Evolutionary conservation across 2,329 filamentous ascomycete species (phyloP).

Genomic region (Aspergillus thermomutatus): DNA sequence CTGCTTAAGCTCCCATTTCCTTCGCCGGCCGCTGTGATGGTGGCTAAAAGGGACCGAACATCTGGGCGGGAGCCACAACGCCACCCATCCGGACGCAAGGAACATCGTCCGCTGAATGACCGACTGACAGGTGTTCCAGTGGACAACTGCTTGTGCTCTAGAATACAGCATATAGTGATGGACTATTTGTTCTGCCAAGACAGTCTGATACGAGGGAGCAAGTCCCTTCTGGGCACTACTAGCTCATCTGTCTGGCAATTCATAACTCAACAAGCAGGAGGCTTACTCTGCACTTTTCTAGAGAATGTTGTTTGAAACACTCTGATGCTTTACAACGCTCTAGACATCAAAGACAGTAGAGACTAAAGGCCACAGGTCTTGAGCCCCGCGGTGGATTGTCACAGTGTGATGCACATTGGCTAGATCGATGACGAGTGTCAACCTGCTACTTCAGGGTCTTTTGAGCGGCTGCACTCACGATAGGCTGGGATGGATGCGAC

Average conservation of each 20-base stretch:
- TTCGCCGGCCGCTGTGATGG: too few relatives aligned
- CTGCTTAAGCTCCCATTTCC: too few relatives aligned
- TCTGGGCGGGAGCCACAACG: background rate
- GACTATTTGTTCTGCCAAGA: background rate
- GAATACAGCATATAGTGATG: background rate
- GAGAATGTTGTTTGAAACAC: background rate
- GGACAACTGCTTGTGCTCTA: background rate
- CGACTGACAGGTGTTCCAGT: background rate
- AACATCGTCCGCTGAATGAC: background rate
- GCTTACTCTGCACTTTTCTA: background rate
- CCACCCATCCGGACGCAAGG: background rate
- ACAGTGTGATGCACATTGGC: too few relatives aligned
- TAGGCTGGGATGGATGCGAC: background rate
- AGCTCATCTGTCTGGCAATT: background rate
- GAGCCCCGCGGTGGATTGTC: too few relatives aligned
- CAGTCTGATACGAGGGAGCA: background rate
- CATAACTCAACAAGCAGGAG: background rate
- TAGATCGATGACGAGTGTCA: background rate
- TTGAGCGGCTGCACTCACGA: background rate
- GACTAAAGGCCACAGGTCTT: too few relatives aligned
- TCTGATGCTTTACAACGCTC: too few relatives aligned
- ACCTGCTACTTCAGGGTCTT: background rate
- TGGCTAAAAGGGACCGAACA: background rate
- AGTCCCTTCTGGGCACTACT: background rate
- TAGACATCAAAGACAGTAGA: too few relatives aligned